Evolutionary conservation across 768 basidiomycete species (phyloP).

Genomic region (Tricholoma matsutake): DNA sequence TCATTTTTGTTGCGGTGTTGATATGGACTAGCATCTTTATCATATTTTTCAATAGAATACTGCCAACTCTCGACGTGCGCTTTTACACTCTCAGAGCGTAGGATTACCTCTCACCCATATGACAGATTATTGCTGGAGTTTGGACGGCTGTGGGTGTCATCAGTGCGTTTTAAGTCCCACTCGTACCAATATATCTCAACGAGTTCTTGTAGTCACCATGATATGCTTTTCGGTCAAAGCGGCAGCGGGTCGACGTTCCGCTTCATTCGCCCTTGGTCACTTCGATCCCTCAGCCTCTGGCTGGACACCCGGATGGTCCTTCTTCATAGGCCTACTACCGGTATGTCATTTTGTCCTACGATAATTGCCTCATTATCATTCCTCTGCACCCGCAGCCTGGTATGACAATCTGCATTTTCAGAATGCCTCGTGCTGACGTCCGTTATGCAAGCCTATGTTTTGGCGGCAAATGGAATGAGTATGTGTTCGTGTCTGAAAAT

Average conservation of each 20-base stretch:
- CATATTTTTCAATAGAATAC: conserved; percentile 50
- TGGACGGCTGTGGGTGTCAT: conserved; percentile 63
- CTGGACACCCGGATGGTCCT: conserved; percentile 67
- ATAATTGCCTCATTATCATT: background rate
- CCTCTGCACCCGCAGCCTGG: conserved; percentile 25
- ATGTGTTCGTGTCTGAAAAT: conserved; percentile 7
- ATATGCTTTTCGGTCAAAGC: conserved; percentile 51
- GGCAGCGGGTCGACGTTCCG: conserved; percentile 49
- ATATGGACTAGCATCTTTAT: conserved; percentile 46
- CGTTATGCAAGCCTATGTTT: conserved; percentile 42
- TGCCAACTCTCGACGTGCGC: conserved; percentile 49
- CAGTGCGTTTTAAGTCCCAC: conserved; percentile 24
- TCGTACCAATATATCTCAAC: background rate
- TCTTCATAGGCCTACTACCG: conserved; percentile 62
- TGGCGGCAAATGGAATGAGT: conserved; percentile 64
- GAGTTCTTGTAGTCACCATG: background rate
- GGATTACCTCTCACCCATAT: background rate
- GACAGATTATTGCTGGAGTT: conserved; percentile 52
- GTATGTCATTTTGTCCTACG: conserved; percentile 28
- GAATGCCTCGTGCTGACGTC: background rate
- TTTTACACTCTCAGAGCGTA: background rate
- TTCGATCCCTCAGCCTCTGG: conserved; percentile 60
- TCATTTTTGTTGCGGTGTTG: conserved; percentile 57
- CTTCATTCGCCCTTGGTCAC: conserved; percentile 51
- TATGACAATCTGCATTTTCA: conserved; percentile 9